phyloP scores from a whole-genome alignment of 2,329 filamentous ascomycete genomes.

The Diaporthe capsici region DNA sequence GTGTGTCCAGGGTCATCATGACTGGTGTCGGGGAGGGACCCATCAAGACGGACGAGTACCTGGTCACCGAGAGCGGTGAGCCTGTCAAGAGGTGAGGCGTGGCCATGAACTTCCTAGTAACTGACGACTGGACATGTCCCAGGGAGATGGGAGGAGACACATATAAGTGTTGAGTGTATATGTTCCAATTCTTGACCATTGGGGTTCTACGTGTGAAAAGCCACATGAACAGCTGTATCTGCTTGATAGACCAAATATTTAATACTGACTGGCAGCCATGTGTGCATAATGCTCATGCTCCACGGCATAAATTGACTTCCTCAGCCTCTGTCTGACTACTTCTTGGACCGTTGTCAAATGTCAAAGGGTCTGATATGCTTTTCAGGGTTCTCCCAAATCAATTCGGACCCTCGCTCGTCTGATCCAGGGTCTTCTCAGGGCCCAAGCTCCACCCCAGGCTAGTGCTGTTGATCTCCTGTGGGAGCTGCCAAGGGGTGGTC shows the following conservation, averaged over 20 bases:
- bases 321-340: neutral
- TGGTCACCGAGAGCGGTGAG: conserved; percentile 78
- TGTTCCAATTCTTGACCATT: neutral
- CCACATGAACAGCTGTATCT: neutral
- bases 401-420: neutral
- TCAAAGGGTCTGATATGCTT: neutral
- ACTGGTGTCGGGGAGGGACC: conserved; percentile 94
- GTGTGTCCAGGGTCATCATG: conserved; percentile 90
- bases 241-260: conserved; percentile 4
- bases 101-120: neutral
- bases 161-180: neutral
- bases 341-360: neutral
- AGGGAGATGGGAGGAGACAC: neutral
- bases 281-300: neutral
- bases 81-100: conserved; percentile 51
- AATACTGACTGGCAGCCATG: neutral
- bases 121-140: neutral
- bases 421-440: conserved; percentile 11
- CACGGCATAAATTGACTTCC: neutral
- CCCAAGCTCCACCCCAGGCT: conserved; percentile 18
- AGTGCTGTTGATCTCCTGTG: neutral
- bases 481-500: neutral
- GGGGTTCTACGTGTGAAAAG: neutral
- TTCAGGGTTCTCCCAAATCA: neutral
- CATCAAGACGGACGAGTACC: conserved; percentile 80